Evolutionary conservation across 768 basidiomycete species (phyloP), one percentile per base, ranked within the genome.

Genomic region (Chalciporus chontae): DNA sequence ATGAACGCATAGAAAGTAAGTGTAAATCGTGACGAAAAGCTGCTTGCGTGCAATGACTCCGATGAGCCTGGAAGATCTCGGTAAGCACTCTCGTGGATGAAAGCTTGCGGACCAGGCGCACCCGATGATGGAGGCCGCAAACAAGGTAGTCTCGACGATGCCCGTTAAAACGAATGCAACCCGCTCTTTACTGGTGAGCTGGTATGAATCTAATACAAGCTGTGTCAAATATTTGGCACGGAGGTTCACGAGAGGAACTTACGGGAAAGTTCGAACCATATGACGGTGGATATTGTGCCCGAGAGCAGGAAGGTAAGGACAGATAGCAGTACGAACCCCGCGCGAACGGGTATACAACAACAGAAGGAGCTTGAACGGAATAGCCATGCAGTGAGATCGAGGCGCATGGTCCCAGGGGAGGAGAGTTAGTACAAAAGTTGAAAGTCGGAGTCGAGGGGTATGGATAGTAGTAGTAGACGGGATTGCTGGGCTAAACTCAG

Each of bases 211-310:
- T 75, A 71, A 37, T 13, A 6, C n/a, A 38, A 40, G 52, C 24
- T 34, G 48, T 23, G 39, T 39, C 39, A 43, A 23, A 44, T n/a
- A 1, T 38, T 45, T 13, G 19, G 26, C 2, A 26, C 7, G 2
- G 41, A n/a, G 5, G 2, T 14, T 9, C 19, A 3, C 8, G 36
- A 26, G 34, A 13, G 40, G 41, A 15, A 73, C 83, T 51, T 51
- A 85, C 85, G 74, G 19, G 70, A 71, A 15, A 85, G 65, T 60
- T 85, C 80, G 61, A 79, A 83, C 84, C 83, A 87, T 21, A 83
- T 58, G 31, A 79, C 60, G 53, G 79, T 63, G 3, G 80, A 72
- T 27, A 85, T 68, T 15, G 77, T 51, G 2, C 78, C 83, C 8
- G 81, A 71, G 26, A 84, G 66, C 17, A 84, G 54, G 47, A 83